Conservation (phyloP, 2,329 filamentous ascomycete genomes). For the Xylariaceae sp. region DNA sequence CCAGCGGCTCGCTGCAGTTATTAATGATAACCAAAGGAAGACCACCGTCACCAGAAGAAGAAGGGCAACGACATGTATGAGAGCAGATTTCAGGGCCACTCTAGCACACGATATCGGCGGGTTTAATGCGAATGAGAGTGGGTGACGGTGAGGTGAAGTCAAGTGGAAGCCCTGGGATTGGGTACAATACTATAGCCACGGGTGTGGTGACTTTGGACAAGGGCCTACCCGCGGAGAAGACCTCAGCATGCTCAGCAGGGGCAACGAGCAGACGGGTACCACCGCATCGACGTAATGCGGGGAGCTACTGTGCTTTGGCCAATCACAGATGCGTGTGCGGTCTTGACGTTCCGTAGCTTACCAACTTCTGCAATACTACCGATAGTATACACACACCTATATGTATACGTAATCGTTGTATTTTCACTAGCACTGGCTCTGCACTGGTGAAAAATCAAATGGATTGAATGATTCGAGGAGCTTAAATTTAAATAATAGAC, state of each 20-base stretch:
- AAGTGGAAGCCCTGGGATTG: not conserved
- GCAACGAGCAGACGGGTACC: too few relatives aligned
- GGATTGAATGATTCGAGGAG: too few relatives aligned
- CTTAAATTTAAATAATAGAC: too few relatives aligned
- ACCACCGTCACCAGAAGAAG: not conserved
- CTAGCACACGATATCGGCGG: not conserved
- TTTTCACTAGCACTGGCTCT: too few relatives aligned
- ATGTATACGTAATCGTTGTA: not conserved
- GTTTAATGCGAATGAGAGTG: slow-evolving; percentile 10
- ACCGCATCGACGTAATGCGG: slow-evolving; percentile 2
- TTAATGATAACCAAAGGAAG: not conserved
- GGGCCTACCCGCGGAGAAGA: too few relatives aligned
- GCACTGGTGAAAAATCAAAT: too few relatives aligned
- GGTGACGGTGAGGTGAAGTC: slow-evolving; percentile 7
- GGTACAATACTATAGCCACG: too few relatives aligned
- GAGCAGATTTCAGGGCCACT: too few relatives aligned
- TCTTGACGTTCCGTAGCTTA: too few relatives aligned
- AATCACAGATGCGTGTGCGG: not conserved
- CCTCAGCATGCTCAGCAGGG: too few relatives aligned
- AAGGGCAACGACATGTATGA: not conserved
- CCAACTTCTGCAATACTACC: not conserved
- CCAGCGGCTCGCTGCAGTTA: slow-evolving; percentile 5
- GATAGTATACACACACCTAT: not conserved
- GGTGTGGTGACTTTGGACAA: too few relatives aligned
- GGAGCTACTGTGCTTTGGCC: not conserved